Conservation (phyloP, 2,329 filamentous ascomycete species). For the Cladobotryum protrusum region DNA sequence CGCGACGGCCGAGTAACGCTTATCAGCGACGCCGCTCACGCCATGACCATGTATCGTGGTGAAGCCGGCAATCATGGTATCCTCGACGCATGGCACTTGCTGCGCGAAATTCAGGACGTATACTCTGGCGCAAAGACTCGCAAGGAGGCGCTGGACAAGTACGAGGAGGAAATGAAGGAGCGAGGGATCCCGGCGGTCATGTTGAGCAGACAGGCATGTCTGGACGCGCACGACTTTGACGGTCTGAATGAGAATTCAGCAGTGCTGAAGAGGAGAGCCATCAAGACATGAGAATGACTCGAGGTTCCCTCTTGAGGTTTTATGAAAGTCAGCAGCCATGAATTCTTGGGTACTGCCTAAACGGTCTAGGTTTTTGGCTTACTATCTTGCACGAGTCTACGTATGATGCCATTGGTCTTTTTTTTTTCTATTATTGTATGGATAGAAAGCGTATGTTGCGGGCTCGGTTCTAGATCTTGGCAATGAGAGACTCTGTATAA, state of each 20-base stretch:
- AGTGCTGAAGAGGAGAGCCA: slow-evolving; percentile 21
- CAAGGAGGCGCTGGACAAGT: slow-evolving; percentile 18
- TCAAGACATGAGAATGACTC: background rate
- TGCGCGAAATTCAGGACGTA: slow-evolving; percentile 17
- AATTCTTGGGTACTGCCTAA: background rate
- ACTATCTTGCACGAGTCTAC: too few species aligned
- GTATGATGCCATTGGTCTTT: too few species aligned
- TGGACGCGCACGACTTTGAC: slow-evolving; percentile 26
- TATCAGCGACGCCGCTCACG: slow-evolving; percentile 49
- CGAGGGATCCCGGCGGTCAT: slow-evolving; percentile 23
- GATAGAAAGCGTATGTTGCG: too few species aligned
- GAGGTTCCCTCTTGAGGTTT: background rate
- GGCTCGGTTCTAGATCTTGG: background rate
- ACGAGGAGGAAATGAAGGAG: slow-evolving; percentile 27
- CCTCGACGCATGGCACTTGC: slow-evolving; percentile 30
- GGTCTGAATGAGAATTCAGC: slow-evolving; percentile 27
- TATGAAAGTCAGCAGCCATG: background rate
- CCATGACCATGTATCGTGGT: slow-evolving; percentile 51
- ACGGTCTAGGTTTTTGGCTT: too few species aligned
- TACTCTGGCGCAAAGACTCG: slow-evolving; percentile 11
- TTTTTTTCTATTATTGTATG: too few species aligned
- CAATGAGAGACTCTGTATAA: background rate
- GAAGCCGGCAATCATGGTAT: slow-evolving; percentile 36
- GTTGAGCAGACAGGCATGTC: slow-evolving; percentile 26
- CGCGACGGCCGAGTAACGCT: slow-evolving; percentile 39